Evolutionary conservation across 768 basidiomycete species (phyloP), one percentile per base, ranked within the genome.

Genomic region (Gloeophyllum trabeum): DNA sequence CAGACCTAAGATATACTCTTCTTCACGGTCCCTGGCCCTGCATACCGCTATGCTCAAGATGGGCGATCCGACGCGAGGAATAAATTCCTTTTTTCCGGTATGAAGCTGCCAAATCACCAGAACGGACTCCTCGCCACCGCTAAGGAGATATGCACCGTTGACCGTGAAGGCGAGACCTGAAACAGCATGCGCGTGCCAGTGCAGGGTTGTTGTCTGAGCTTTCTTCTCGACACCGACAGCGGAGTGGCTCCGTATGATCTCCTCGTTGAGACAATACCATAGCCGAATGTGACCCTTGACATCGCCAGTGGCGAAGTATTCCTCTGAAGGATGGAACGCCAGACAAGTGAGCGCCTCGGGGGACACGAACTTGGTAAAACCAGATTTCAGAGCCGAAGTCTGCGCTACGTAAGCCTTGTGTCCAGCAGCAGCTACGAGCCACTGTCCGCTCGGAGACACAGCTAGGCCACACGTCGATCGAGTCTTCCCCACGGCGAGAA

Each of bases 131-230:
- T 96, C 90, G 35, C 96, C 96, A 47, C 91, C 94, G 46, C 87
- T 93, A 38, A 98, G 62, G 14, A 99, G 62, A 58, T 96, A 94
- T 5, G 90, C 83, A 10, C 96, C 96, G 49, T 94, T 92, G 10
- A 80, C 61, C 0, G 91, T 87, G 59, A 98, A 99, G 0, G 79
- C 68, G 21, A 99, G 58, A 1, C 89, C 81, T 3, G 85, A 79
- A 14, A 98, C 87, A 3, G 90, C 76, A 57, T 98, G 94, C 2
- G 94, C 86, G 56, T 99, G 96, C 96, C 96, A 99, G 61, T 97
- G 94, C 40, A 97, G 61, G 4, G 79, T 73, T 3, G 87, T 81
- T 1, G 90, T 93, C 53, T 88, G 84, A 1, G 90, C 75, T 43
- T 75, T 79, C 59, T 82, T 87, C 59, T 84, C 85, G 24, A 83